Evolutionary conservation across 192 early-diverging fungal species (phyloP).

Genomic region (Coemansia sp.): DNA sequence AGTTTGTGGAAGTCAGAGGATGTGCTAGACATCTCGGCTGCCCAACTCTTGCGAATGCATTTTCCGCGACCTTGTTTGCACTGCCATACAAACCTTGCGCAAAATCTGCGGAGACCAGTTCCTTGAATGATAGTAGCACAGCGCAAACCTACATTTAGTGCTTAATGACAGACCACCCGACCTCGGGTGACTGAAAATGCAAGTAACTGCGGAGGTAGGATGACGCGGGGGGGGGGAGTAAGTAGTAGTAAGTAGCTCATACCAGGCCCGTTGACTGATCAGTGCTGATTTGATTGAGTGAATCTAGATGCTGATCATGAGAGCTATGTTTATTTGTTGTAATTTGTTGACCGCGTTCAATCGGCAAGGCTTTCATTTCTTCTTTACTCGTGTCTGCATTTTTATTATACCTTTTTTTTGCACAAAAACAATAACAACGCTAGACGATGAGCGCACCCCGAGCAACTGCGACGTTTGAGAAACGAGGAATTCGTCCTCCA

Average conservation of each 20-base stretch:
- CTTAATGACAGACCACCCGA: not conserved
- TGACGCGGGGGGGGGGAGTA: not conserved
- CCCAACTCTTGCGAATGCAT: not conserved
- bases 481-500: conserved; percentile 47
- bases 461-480: conserved; percentile 31
- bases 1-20: not conserved
- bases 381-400: not conserved
- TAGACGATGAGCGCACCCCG: conserved; percentile 30
- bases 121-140: conserved; percentile 11
- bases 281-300: not conserved
- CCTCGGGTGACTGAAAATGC: conserved; percentile 13
- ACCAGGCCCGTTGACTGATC: not conserved
- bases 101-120: not conserved
- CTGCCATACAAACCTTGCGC: not conserved
- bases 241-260: not conserved
- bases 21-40: not conserved
- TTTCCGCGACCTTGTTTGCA: not conserved
- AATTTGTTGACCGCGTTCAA: not conserved
- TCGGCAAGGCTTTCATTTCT: not conserved
- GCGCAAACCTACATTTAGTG: not conserved
- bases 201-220: conserved; percentile 2
- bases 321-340: not conserved
- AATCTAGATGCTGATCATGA: not conserved
- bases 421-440: not conserved
- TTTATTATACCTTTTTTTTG: conserved; percentile 7